phyloP scores from a whole-genome alignment of 2,329 filamentous ascomycete species.

The Aspergillus melleus region DNA sequence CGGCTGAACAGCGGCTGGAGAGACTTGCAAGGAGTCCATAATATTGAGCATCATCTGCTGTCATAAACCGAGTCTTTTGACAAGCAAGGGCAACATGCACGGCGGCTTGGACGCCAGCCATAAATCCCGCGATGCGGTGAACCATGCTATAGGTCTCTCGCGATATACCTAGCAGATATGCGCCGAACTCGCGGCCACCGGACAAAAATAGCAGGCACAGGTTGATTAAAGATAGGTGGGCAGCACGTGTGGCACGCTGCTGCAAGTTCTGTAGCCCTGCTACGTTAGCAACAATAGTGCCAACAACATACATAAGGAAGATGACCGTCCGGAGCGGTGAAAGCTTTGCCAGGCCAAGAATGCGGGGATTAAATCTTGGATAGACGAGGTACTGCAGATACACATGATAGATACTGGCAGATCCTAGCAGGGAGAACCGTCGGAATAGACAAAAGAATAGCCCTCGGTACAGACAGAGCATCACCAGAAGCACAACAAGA shows the following conservation, averaged over 20 bases:
- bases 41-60: background rate
- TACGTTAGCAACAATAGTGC: background rate
- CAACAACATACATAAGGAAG: background rate
- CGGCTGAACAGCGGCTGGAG: background rate
- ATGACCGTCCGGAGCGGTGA: background rate
- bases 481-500: background rate
- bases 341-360: background rate
- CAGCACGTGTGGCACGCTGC: background rate
- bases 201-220: background rate
- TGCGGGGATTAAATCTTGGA: background rate
- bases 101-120: background rate
- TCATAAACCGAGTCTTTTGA: background rate
- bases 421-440: background rate
- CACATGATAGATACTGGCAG: background rate
- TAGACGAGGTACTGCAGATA: slow-evolving; percentile 2
- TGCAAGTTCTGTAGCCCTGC: background rate
- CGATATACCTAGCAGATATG: background rate
- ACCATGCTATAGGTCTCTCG: background rate
- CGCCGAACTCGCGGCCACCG: background rate
- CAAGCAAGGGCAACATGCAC: background rate
- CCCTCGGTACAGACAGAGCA: background rate
- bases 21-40: background rate
- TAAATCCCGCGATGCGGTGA: background rate
- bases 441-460: background rate
- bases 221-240: slow-evolving; percentile 1